Evolutionary conservation across 768 basidiomycete species (phyloP).

Genomic region (Boletellus emodensis): DNA sequence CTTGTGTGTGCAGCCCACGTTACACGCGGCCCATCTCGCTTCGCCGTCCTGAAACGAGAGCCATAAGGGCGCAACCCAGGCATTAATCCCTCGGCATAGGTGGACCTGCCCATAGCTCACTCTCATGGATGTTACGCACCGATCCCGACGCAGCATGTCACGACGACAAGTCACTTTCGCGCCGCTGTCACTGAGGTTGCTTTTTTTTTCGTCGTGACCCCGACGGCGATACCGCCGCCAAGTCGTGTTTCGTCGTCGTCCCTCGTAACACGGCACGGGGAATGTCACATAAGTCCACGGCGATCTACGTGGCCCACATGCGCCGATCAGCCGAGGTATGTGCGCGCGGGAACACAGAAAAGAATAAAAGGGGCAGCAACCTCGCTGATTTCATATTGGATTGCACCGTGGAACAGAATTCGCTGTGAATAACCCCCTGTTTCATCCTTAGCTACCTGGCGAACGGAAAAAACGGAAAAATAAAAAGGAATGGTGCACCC

Average conservation of each 20-base stretch:
- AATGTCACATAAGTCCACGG: not conserved
- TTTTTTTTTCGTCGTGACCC: not conserved
- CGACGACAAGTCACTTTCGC: not conserved
- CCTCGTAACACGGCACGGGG: not conserved
- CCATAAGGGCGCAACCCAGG: too few relatives aligned
- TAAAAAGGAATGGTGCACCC: not conserved
- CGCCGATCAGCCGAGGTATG: constrained; percentile 10
- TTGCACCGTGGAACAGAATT: constrained; percentile 5
- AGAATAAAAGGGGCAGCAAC: not conserved
- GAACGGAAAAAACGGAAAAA: constrained; percentile 6
- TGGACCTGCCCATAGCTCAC: too few relatives aligned
- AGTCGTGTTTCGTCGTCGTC: not conserved
- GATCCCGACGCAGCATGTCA: too few relatives aligned
- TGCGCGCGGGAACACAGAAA: not conserved
- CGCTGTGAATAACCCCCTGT: constrained; percentile 11
- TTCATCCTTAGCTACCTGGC: constrained; percentile 14
- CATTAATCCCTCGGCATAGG: too few relatives aligned
- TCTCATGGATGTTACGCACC: too few relatives aligned
- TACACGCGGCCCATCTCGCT: not conserved
- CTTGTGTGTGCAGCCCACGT: too few relatives aligned
- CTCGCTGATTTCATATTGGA: constrained; percentile 21
- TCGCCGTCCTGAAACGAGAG: not conserved
- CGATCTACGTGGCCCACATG: constrained; percentile 9
- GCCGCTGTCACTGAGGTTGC: not conserved
- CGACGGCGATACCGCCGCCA: not conserved